Evolutionary conservation across 2,329 filamentous ascomycete species (phyloP), one percentile per base, ranked within the genome.

Genomic region (Tolypocladium tropicale): DNA sequence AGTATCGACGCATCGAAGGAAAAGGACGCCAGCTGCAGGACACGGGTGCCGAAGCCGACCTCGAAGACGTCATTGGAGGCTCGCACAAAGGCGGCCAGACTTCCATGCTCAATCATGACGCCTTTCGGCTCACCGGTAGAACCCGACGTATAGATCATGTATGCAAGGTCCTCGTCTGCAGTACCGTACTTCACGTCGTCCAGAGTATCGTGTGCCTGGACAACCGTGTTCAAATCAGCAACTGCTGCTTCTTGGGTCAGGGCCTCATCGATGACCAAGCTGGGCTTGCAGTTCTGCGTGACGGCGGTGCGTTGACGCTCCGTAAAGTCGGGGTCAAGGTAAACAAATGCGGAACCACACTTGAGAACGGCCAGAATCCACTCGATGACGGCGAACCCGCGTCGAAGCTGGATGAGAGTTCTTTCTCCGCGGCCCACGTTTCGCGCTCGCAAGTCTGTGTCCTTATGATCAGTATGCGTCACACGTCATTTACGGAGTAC

Each of bases 51-150:
- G 23, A 51, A 57, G 1, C 55, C 55, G 48, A 53, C 46, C 21
- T 54, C 52, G 18, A 57, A 54, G 4, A 54, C 28, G 21, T 43
- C 33, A 21, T 30, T 57, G 14, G 55, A 46, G 23, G 43, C 43
- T 34, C 37, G 52, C 16, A 55, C 53, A 30, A 54, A 55, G 12
- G 55, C 25, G 3, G 55, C 34, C 33, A 57, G 21, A 23, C 33
- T 55, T 7, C 55, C 55, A 25, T 57, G 55, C 39, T 57, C 52
- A 30, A 57, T 10, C 55, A 57, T 57, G 34, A 57, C 55, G n/a
- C 55, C 55, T 21, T 57, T 57, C 3, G 55, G 55, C 36, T 57
- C 36, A 7, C 55, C 55, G 23, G 55, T 54, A 6, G 55, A 57
- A 16, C 52, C 55, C 10, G 55, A 57, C 4, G 55, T 57, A 32